Conservation (phyloP, 1,284 basidiomycete genomes). For the Naganishia sp. region DNA sequence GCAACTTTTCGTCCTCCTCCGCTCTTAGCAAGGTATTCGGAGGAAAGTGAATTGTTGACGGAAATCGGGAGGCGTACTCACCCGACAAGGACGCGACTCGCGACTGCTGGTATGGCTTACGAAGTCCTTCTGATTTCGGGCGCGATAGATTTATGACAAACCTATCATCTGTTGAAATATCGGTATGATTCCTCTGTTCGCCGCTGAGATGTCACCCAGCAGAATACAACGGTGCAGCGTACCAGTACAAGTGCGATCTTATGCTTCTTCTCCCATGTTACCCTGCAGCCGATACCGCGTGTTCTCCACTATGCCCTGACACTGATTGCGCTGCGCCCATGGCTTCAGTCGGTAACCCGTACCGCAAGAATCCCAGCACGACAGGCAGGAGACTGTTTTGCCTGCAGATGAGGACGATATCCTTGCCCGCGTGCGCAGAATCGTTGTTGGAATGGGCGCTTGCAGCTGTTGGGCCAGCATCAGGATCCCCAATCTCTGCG, state of each 20-base stretch:
- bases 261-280: neutral
- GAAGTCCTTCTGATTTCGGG: too few species aligned
- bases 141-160: too few species aligned
- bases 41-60: neutral
- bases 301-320: neutral
- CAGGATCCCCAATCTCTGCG: neutral
- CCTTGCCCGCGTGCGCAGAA: conserved; percentile 49
- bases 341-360: conserved; percentile 7
- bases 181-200: too few species aligned
- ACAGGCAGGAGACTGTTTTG: conserved; percentile 52
- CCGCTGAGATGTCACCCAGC: neutral
- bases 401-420: conserved; percentile 51
- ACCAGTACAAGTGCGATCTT: neutral
- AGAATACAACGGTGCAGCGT: neutral
- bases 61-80: neutral
- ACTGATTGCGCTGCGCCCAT: neutral
- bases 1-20: neutral
- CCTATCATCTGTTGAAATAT: too few species aligned
- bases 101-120: too few species aligned
- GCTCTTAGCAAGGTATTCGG: conserved; percentile 14
- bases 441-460: neutral
- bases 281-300: neutral
- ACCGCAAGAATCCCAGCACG: conserved; percentile 46
- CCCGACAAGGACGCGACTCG: too few species aligned
- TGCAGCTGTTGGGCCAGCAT: neutral